A percentile compares a stretch with the other conserved stretches of the same genome.
phyloP scores from a whole-genome alignment of 805 yeast genomes.

The Teunomyces panamensis region DNA sequence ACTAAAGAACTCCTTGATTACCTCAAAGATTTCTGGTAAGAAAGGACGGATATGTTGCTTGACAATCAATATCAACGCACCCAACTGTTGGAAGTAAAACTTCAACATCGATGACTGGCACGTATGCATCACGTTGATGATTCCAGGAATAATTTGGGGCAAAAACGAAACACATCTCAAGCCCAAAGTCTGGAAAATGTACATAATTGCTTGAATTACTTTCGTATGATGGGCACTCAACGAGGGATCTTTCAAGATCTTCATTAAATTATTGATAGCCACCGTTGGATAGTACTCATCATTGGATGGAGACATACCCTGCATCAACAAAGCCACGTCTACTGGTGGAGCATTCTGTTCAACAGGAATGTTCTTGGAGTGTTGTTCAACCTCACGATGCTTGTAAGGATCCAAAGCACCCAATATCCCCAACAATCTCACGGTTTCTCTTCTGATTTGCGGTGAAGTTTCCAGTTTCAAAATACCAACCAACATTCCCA shows the following conservation, averaged over 20 bases:
- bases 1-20: constrained; percentile 70
- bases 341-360: constrained; percentile 88
- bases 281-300: constrained; percentile 97
- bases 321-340: constrained; percentile 86
- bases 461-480: constrained; percentile 77
- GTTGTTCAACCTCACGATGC: constrained; percentile 85
- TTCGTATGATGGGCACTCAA: constrained; percentile 83
- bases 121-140: constrained; percentile 76
- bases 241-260: constrained; percentile 80
- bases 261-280: constrained; percentile 81
- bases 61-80: constrained; percentile 75
- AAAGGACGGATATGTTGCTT: constrained; percentile 88
- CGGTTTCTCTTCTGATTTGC: constrained; percentile 79
- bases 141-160: constrained; percentile 84
- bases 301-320: constrained; percentile 87
- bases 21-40: constrained; percentile 68
- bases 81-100: constrained; percentile 84
- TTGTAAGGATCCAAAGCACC: constrained; percentile 98
- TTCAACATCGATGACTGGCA: constrained; percentile 79
- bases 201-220: constrained; percentile 91
- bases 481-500: constrained; percentile 78
- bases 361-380: constrained; percentile 49
- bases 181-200: constrained; percentile 86
- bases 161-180: constrained; percentile 86
- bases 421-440: constrained; percentile 81